Base-by-base conservation (phyloP, 768 basidiomycete genomes). In the Termitomyces sp. region DNA sequence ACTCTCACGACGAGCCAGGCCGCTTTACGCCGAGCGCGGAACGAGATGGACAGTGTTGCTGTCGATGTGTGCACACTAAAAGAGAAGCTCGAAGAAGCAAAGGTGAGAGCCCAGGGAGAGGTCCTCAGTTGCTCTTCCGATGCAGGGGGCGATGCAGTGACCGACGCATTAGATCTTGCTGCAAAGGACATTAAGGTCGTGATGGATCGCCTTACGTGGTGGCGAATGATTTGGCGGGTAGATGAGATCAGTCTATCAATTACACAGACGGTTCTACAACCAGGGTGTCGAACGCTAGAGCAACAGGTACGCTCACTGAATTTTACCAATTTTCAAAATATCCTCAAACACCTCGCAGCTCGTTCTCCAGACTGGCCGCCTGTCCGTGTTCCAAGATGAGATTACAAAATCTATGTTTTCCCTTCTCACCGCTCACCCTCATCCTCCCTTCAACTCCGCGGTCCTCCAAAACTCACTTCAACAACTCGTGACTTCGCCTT, bases 331-430 rank as follows among this genome's bases (percentile, higher is more conserved):
- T 20, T 31, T 3, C 32, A 31, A 22, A 35, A 39, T 12, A 23
- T 32, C 3, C 43, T 53, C 1, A 54, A 49, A 23, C 4, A 38
- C 23, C 29, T 23, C 12, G n/a, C 52, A 90, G 88, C 74, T 91
- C 35, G 75, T 85, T 36, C 76, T 84, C 46, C 81, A 88, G 52
- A 78, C 85, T 1, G 89, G 89, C 13, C 73, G 77, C 23, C 73
- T 91, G 11, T 67, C 77, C 11, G 67, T 62, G 9, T 62, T 78
- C 12, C 86, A 86, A 66, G 59, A 70, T 13, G 61, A 71, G 2
- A 64, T 83, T 20, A 71, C 77, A 3, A 58, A 63, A 41, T 71
- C 75, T 13, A 76, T 77, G 12, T 73, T 75, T 31, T 42, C 55
- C 3, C 70, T 84, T 16, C 63, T 80, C 18, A 62, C 68, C 13